Evolutionary conservation across 768 basidiomycete genomes (phyloP).

Genomic region (Pulveroboletus sp.): DNA sequence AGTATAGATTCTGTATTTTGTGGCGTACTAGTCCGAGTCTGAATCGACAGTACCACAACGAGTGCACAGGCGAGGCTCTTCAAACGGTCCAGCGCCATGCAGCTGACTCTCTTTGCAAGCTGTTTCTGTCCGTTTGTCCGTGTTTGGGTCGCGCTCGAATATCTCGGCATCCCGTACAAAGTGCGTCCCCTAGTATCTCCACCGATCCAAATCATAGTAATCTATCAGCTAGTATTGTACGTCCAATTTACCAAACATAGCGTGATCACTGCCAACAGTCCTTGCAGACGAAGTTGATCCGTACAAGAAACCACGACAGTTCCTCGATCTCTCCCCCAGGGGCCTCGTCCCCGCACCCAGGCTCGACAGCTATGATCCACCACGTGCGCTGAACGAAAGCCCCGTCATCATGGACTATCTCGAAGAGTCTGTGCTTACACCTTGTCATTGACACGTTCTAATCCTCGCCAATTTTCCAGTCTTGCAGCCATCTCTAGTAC

Average conservation of each 20-base stretch:
- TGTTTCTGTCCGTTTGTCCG: constrained; percentile 86
- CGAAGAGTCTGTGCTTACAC: constrained; percentile 54
- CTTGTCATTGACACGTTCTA: no score
- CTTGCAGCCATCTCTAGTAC: constrained; percentile 48
- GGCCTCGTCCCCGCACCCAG: constrained; percentile 74
- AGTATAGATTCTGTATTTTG: no score
- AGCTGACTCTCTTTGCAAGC: constrained; percentile 61
- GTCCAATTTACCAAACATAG: constrained; percentile 7
- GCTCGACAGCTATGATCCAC: constrained; percentile 51
- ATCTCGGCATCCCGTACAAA: constrained; percentile 68
- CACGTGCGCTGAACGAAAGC: constrained; percentile 72
- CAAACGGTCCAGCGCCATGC: constrained; percentile 52
- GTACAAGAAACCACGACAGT: constrained; percentile 76
- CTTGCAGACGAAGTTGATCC: constrained; percentile 73
- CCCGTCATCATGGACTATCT: constrained; percentile 77
- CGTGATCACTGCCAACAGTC: neutral
- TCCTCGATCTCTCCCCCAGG: constrained; percentile 80
- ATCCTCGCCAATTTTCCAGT: no score
- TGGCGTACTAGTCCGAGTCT: no score
- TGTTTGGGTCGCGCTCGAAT: constrained; percentile 74
- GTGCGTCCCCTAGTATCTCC: constrained; percentile 34
- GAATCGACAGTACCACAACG: constrained; percentile 37
- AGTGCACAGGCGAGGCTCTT: constrained; percentile 51
- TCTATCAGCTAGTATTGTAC: constrained; percentile 39
- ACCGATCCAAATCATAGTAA: neutral